Base-by-base conservation (phyloP, 495 filamentous ascomycete species). In the Trichoderma asperelloides region DNA sequence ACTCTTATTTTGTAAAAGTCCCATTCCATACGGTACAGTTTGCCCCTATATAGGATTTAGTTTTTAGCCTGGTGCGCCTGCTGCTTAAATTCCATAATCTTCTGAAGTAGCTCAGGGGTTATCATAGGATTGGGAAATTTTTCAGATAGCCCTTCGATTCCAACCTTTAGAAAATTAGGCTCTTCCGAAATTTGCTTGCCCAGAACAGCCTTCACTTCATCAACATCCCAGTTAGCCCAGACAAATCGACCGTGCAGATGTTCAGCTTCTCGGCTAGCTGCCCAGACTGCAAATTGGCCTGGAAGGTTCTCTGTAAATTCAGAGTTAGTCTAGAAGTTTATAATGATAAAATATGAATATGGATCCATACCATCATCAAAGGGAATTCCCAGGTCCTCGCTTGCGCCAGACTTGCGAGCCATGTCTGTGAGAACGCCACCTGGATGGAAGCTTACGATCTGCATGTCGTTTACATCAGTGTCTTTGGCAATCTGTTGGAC, bases 191-290 rank as follows among this genome's bases (percentile, higher is more conserved):
- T 74, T 1, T 70, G 70, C 65, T 78, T 78, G 66, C 76, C 51
- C 13, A 78, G 23, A 62, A 75, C 73, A 0, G 75, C 74, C 33
- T 62, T 67, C 68, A 81, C 62, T 68, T 80, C 79, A 23, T 78
- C 76, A 6, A 81, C 76, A 70, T 81, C 80, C 78, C 78, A 82
- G 64, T 77, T 76, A 3, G 70, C 70, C 69, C 72, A 80, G 1
- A 79, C 71, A 40, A 78, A 72, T 64, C 71, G 75, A 8, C 78
- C 78, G 37, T 72, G 72, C 30, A 80, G 66, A 62, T 77, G 77
- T 18, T 68, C 68, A 11, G 76, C 74, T 63, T 81, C 74, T 11
- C 69, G 62, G 37, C 68, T 70, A 3, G 69, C 68, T 12, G 73
- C 62, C 79, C 79, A 82, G 12, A 81, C 68, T 28, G 68, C 27